Conservation (phyloP, 495 filamentous ascomycete species). For the Massariosphaeria phaeospora region DNA sequence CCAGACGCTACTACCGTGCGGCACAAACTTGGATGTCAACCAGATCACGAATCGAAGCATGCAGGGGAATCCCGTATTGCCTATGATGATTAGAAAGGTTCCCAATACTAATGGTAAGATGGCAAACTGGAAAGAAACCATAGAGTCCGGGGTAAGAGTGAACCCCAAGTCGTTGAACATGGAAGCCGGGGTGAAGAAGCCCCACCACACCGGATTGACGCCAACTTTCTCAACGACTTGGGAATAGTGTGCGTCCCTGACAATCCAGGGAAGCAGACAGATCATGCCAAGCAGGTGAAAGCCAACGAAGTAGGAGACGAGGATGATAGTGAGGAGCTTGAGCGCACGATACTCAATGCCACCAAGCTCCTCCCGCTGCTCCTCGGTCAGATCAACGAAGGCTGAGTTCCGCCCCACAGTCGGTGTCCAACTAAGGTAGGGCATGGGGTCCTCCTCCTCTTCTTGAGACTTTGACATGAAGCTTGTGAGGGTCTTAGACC, state of each 20-base stretch:
- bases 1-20: constrained; percentile 61
- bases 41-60: constrained; percentile 90
- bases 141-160: constrained; percentile 85
- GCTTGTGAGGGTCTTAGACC: constrained; percentile 40
- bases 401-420: constrained; percentile 88
- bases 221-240: constrained; percentile 56
- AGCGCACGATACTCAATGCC: constrained; percentile 91
- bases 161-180: constrained; percentile 81
- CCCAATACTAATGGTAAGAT: constrained; percentile 69
- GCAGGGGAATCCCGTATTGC: constrained; percentile 91
- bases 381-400: constrained; percentile 81
- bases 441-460: constrained; percentile 53
- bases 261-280: constrained; percentile 73
- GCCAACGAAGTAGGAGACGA: constrained; percentile 68
- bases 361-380: constrained; percentile 86
- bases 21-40: constrained; percentile 56
- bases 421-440: constrained; percentile 90
- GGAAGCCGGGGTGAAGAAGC: constrained; percentile 76
- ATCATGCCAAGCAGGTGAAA: constrained; percentile 72
- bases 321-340: constrained; percentile 73
- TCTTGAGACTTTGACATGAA: constrained; percentile 41
- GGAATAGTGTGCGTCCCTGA: constrained; percentile 56
- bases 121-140: constrained; percentile 77
- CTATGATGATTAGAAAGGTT: constrained; percentile 79
- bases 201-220: constrained; percentile 78